phyloP scores from a whole-genome alignment of 2,329 filamentous ascomycete species.

The Pyricularia grisea region DNA sequence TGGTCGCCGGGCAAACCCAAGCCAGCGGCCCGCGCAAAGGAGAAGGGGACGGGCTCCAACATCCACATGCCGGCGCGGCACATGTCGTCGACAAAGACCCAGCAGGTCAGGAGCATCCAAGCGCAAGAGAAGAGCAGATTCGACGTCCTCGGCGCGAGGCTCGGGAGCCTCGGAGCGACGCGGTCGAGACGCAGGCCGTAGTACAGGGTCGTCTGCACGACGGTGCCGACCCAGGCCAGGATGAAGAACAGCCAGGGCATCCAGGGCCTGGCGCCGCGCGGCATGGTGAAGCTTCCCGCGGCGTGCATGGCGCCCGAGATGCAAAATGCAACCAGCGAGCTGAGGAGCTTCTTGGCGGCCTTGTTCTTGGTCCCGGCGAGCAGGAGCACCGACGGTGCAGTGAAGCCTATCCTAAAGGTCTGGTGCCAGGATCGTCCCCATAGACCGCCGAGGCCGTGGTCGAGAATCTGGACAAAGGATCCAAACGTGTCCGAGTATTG shows the following conservation, averaged over 20 bases:
- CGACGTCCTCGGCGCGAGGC: constrained; percentile 32
- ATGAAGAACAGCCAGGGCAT: constrained; percentile 61
- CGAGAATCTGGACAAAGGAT: constrained; percentile 41
- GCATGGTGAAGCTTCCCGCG: constrained; percentile 56
- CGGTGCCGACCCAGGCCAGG: constrained; percentile 56
- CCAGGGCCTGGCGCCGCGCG: constrained; percentile 42
- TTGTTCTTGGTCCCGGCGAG: constrained; percentile 18
- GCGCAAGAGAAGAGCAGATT: constrained; percentile 53
- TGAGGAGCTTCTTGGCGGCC: constrained; percentile 14
- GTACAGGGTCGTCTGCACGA: constrained; percentile 41
- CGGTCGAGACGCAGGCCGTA: constrained; percentile 16
- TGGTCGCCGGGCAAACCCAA: constrained; percentile 50
- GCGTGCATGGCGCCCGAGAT: constrained; percentile 63
- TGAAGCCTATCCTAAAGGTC: constrained; percentile 67
- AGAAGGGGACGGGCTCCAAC: constrained; percentile 73
- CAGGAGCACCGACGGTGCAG: constrained; percentile 46
- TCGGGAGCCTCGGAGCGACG: constrained; percentile 8
- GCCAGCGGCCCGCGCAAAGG: constrained; percentile 44
- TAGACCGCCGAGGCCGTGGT: constrained; percentile 66
- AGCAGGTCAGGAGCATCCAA: constrained; percentile 62
- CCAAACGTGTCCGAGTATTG: constrained; percentile 48
- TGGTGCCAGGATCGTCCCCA: constrained; percentile 93
- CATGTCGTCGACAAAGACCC: constrained; percentile 67
- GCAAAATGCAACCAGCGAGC: constrained; percentile 44
- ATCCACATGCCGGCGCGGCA: constrained; percentile 66